Percentiles rank a stretch among this genome's conserved stretches.
phyloP scores from a whole-genome alignment of 1,284 basidiomycete genomes.

The Phellinidium pouzarii region DNA sequence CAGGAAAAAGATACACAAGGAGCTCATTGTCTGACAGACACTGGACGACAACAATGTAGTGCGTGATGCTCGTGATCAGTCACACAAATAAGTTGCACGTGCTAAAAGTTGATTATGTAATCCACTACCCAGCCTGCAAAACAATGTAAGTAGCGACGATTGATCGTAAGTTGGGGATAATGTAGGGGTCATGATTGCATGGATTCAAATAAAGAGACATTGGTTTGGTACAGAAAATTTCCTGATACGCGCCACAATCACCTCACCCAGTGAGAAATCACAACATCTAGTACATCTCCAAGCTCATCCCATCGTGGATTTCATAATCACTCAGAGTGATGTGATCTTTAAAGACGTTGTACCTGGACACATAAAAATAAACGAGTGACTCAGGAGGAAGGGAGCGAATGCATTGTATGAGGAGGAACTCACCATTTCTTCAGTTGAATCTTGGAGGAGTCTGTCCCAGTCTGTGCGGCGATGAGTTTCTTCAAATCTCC shows the following conservation, averaged over 20 bases:
- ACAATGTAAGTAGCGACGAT: too few species aligned
- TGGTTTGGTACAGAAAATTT: background rate
- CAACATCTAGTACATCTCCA: slow-evolving; percentile 80
- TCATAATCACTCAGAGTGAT: slow-evolving; percentile 94
- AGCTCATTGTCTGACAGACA: too few species aligned
- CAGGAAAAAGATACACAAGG: too few species aligned
- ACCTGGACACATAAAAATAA: slow-evolving; percentile 47
- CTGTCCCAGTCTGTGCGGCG: slow-evolving; percentile 92
- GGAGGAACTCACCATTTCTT: slow-evolving; percentile 82
- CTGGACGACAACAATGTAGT: too few species aligned
- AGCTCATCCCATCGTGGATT: slow-evolving; percentile 89
- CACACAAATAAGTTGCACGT: too few species aligned
- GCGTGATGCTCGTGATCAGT: too few species aligned
- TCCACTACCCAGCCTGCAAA: too few species aligned
- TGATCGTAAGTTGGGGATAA: too few species aligned
- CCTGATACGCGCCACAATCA: background rate
- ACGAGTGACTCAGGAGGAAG: background rate
- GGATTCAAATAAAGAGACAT: too few species aligned
- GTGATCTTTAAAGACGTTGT: slow-evolving; percentile 90
- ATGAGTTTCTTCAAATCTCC: slow-evolving; percentile 97
- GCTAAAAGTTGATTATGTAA: too few species aligned
- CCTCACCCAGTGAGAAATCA: background rate
- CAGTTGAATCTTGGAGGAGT: slow-evolving; percentile 78
- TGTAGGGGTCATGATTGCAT: too few species aligned
- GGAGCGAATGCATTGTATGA: background rate